Evolutionary conservation across 345 rosid genomes (phyloP).

Genomic region (Ailanthus altissimus): DNA sequence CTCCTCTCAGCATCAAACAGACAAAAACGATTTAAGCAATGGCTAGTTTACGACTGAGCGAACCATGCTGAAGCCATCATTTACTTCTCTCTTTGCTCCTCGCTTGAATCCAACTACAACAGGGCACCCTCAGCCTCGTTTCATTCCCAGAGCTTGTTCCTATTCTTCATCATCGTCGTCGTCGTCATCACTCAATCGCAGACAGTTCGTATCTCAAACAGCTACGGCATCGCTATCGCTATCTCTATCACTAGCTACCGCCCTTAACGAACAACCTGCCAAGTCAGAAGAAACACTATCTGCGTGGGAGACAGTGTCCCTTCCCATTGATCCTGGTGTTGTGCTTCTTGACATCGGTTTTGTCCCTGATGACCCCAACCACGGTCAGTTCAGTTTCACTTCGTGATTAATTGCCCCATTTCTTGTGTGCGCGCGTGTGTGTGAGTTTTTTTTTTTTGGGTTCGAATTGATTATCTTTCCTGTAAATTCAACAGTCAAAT

Average conservation of each 20-base stretch:
- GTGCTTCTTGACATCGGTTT: slow-evolving; percentile 91
- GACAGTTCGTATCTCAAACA: slow-evolving; percentile 53
- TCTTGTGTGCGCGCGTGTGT: no score
- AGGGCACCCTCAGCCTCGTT: slow-evolving; percentile 28
- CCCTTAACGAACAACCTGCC: slow-evolving; percentile 31
- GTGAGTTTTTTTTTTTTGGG: no score
- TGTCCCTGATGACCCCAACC: slow-evolving; percentile 73
- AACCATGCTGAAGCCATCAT: slow-evolving; percentile 37
- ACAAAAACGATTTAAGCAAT: slow-evolving; percentile 29
- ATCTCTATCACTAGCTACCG: slow-evolving; percentile 31
- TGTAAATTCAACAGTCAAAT: no score
- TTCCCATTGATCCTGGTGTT: slow-evolving; percentile 91
- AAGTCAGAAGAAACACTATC: slow-evolving; percentile 61
- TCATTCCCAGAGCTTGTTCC: slow-evolving; percentile 40
- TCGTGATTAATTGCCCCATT: background rate
- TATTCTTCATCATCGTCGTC: slow-evolving; percentile 24
- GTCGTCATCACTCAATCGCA: slow-evolving; percentile 38
- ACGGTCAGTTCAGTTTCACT: slow-evolving; percentile 37
- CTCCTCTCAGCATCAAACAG: no score
- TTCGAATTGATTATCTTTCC: no score
- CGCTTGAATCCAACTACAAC: no score
- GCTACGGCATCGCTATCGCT: slow-evolving; percentile 48
- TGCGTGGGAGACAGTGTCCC: slow-evolving; percentile 74
- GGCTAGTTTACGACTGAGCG: slow-evolving; percentile 46
- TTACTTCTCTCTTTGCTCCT: slow-evolving; percentile 13